These are phyloP conservation scores for Petasospora fabianii DNA, from an alignment of 1,139 yeast species.

Conservation along the genomic window DNA sequence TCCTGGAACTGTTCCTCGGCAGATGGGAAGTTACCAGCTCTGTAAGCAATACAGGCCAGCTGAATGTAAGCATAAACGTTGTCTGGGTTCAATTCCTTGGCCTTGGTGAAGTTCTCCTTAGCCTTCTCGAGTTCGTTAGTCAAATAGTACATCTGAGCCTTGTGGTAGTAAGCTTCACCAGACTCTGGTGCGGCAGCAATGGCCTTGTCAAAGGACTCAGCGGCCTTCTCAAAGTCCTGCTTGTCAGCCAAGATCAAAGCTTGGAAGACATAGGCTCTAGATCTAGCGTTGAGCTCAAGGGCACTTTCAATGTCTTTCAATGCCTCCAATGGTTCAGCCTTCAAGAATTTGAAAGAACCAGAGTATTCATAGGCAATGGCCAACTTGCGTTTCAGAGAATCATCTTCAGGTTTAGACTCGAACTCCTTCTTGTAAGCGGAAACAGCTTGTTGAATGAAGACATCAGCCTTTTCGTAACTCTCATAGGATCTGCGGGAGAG, in stretches of 20 bases:
- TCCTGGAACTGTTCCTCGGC: conserved; percentile 69
- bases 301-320: conserved; percentile 48
- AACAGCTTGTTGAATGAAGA: conserved; percentile 64
- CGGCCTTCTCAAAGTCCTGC: conserved; percentile 56
- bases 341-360: conserved; percentile 81
- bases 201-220: conserved; percentile 61
- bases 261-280: conserved; percentile 78
- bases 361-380: conserved; percentile 80
- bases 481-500: conserved; percentile 62
- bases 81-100: conserved; percentile 67
- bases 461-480: conserved; percentile 73
- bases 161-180: conserved; percentile 86
- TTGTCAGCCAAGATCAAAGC: conserved; percentile 85
- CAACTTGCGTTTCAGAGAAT: conserved; percentile 36
- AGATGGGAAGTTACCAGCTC: conserved; percentile 59
- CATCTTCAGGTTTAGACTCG: conserved; percentile 24
- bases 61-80: conserved; percentile 88
- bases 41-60: conserved; percentile 88
- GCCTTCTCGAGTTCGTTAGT: conserved; percentile 74
- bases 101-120: conserved; percentile 68
- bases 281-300: conserved; percentile 64
- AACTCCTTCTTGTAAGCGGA: conserved; percentile 42
- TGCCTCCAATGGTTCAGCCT: conserved; percentile 64
- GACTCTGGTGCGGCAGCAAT: conserved; percentile 62
- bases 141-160: conserved; percentile 87